Conservation (phyloP, 2,329 filamentous ascomycete species). For the Aspergillus flavus region DNA sequence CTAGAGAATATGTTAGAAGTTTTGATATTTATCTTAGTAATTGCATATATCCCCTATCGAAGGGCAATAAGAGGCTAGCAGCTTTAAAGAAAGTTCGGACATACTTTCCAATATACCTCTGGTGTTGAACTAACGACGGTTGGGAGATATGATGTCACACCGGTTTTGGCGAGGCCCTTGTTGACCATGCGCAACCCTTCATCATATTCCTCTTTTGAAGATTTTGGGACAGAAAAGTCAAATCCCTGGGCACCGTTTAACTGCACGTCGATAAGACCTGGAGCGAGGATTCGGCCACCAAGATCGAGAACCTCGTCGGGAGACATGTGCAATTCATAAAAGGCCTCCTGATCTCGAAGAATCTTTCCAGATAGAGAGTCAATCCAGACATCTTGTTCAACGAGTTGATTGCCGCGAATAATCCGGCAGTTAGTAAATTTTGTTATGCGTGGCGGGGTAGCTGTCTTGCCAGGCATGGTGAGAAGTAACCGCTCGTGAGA, state of each 20-base stretch:
- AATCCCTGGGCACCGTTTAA: conserved; percentile 92
- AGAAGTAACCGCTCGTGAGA: not conserved
- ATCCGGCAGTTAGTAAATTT: conserved; percentile 89
- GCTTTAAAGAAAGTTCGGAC: not conserved
- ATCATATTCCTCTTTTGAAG: conserved; percentile 68
- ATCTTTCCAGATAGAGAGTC: conserved; percentile 81
- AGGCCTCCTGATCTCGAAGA: conserved; percentile 66
- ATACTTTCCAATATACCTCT: conserved; percentile 78
- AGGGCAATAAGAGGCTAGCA: not conserved
- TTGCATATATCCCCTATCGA: not conserved
- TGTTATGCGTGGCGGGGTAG: conserved; percentile 60
- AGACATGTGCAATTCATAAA: conserved; percentile 50
- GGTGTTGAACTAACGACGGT: conserved; percentile 74
- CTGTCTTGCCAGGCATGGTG: conserved; percentile 41
- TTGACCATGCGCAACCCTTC: conserved; percentile 74
- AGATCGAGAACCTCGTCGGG: conserved; percentile 79
- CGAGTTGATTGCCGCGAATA: conserved; percentile 66
- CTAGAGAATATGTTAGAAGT: conserved; percentile 18
- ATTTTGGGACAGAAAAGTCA: conserved; percentile 78
- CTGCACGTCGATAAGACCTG: conserved; percentile 87
- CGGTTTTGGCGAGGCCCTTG: conserved; percentile 70
- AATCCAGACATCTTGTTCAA: conserved; percentile 85
- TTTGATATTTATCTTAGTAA: not conserved
- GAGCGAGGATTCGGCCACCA: conserved; percentile 77
- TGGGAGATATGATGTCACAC: conserved; percentile 85